Base-by-base conservation (phyloP, 371 early-diverging fungal species). In the Zychaea mexicana region DNA sequence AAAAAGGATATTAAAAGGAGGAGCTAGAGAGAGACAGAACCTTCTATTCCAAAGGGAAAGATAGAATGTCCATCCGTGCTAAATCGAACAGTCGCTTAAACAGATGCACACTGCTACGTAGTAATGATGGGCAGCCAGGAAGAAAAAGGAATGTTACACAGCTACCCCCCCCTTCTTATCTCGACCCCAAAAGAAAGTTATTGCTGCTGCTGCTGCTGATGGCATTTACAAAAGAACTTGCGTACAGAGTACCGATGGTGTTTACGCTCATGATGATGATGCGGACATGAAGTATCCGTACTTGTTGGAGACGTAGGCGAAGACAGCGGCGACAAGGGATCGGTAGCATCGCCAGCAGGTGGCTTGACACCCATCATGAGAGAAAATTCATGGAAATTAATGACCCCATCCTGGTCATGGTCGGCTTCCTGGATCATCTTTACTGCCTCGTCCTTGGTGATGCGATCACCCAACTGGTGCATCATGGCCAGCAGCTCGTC, bases 361-460 rank as follows among this genome's bases (percentile, higher is more conserved):
- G 65, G 68, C 10, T 64, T 55, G 8, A 76, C 66, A 6, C 80
- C 77, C 78, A 81, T 81, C 82, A 81, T 78, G 3, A 60, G 36
- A 19, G 62, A 61, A 49, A 78, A 81, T 31, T 78, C 82, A 28
- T 69, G 57, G 54, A 75, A 81, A 32, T 71, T 73, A 26, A 81
- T 77, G 2, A 67, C 73, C n/a, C 82, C 75, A 42, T 81, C 78
- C 17, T 70, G 60, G 52, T 78, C 70, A 24, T 70, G 56, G 55
- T 81, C 78, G 6, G 73, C 78, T n/a, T 81, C 82, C 12, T 63
- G 27, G 22, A 81, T 78, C 56, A 81, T 58, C n/a, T 66, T 63
- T 22, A 69, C 42, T 3, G 77, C 73, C 52, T 81, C 82, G 12
- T 72, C 60, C 17, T 66, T 36, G 3, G 69, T 68, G 3, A 81